These are phyloP conservation scores for Rosa persica DNA, from an alignment of 306 rosid genomes.

Conservation along the genomic window DNA sequence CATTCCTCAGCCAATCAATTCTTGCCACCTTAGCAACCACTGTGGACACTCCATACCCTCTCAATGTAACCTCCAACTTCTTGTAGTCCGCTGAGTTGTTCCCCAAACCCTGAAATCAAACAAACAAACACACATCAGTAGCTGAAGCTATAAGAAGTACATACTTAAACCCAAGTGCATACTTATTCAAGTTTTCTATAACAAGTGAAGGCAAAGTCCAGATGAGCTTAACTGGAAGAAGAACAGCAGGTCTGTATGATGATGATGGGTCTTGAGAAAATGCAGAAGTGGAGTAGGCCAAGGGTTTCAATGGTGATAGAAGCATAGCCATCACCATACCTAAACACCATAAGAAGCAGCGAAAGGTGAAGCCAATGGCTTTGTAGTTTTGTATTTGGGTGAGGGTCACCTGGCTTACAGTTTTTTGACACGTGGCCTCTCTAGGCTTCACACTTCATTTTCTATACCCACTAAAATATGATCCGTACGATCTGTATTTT, in stretches of 20 bases:
- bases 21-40: slow-evolving; percentile 78
- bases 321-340: slow-evolving; percentile 28
- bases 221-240: slow-evolving; percentile 60
- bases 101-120: slow-evolving; percentile 66
- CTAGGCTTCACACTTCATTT: not conserved
- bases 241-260: slow-evolving; percentile 58
- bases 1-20: slow-evolving; percentile 83
- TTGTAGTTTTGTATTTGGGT: not conserved
- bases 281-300: slow-evolving; percentile 10
- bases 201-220: not conserved
- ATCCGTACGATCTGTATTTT: not conserved
- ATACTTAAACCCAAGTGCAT: not conserved
- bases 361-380: not conserved
- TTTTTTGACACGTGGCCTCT: not conserved
- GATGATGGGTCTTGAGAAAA: slow-evolving; percentile 25
- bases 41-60: slow-evolving; percentile 52
- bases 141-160: not conserved
- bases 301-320: slow-evolving; percentile 24
- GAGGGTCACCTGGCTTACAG: not conserved
- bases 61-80: slow-evolving; percentile 49
- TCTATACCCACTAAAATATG: not conserved
- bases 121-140: not conserved
- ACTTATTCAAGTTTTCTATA: not conserved
- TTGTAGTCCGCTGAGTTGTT: slow-evolving; percentile 75
- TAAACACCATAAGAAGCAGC: not conserved